phyloP scores from a whole-genome alignment of 2,329 filamentous ascomycete species.

The Metarhizium robertsii region DNA sequence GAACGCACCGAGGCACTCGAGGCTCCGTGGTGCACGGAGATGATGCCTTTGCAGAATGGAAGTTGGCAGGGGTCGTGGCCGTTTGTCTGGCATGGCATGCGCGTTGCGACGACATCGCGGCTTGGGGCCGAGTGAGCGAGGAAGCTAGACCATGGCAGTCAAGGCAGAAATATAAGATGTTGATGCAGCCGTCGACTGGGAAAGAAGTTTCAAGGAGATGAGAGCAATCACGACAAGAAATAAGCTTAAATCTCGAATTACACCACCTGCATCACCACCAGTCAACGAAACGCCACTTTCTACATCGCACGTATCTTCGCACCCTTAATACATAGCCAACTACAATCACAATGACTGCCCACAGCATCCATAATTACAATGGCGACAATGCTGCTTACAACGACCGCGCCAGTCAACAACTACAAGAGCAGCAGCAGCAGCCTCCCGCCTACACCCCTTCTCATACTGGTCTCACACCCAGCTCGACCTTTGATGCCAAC shows the following conservation, averaged over 20 bases:
- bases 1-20: background rate
- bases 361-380: slow-evolving; percentile 7
- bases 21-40: background rate
- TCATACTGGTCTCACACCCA: background rate
- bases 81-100: background rate
- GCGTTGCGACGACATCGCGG: background rate
- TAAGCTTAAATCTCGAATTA: background rate
- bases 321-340: background rate
- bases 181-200: background rate
- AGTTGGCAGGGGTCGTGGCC: background rate
- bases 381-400: background rate
- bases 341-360: slow-evolving; percentile 10
- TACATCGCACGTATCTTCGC: background rate
- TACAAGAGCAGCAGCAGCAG: slow-evolving; percentile 5
- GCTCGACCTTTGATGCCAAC: slow-evolving; percentile 2
- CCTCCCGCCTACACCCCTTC: slow-evolving; percentile 11
- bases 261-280: background rate
- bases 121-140: background rate
- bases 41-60: too few relatives aligned
- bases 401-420: slow-evolving; percentile 10
- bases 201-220: background rate
- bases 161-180: background rate
- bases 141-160: background rate
- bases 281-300: background rate
- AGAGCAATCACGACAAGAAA: background rate